Evolutionary conservation across 176 grass and related monocot species (phyloP).

Genomic region (Hsuehochloa calcarea): DNA sequence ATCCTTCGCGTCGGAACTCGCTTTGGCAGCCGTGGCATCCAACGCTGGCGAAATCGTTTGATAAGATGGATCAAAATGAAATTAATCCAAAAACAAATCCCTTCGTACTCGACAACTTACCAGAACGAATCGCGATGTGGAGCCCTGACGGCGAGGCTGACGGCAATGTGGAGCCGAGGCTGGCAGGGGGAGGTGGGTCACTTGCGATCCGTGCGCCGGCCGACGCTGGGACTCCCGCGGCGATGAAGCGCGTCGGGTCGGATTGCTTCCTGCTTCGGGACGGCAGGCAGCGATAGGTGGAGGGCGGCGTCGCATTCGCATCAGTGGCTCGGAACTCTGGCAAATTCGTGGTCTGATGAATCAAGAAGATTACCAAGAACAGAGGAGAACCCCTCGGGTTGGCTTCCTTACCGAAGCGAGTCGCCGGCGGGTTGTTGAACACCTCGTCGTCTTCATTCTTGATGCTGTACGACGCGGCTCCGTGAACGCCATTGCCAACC

Average conservation of each 20-base stretch:
- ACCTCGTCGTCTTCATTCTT: not conserved
- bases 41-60: not conserved
- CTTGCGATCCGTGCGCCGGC: not conserved
- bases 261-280: conserved; percentile 28
- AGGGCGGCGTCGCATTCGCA: not conserved
- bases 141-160: not conserved
- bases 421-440: not conserved
- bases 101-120: not conserved
- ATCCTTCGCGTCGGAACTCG: not conserved
- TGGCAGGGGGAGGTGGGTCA: not conserved
- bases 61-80: not conserved
- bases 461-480: not conserved
- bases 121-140: not conserved
- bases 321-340: not conserved
- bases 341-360: not conserved
- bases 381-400: no score
- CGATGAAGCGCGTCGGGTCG: not conserved
- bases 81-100: not conserved
- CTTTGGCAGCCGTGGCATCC: not conserved
- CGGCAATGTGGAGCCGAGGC: not conserved
- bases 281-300: not conserved
- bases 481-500: not conserved
- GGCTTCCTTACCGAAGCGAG: not conserved
- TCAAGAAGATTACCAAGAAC: conserved; percentile 16
- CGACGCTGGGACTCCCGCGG: not conserved